phyloP scores from a whole-genome alignment of 305 asterid species.

The Solanum hybrid region DNA sequence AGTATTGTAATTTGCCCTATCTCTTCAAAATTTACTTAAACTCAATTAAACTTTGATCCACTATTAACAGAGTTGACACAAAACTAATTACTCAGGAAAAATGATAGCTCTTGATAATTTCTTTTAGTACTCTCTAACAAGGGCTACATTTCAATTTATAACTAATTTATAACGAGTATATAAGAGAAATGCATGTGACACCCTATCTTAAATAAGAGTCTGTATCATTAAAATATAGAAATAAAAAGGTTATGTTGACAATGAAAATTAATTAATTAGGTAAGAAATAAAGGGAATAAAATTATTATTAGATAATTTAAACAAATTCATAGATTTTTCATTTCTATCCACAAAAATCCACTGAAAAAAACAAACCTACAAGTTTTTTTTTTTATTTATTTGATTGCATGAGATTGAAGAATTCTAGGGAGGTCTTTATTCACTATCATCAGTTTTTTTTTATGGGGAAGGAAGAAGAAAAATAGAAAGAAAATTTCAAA shows the following conservation, averaged over 20 bases:
- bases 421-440: neutral
- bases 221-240: too few species aligned
- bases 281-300: neutral
- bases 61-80: neutral
- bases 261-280: neutral
- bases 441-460: neutral
- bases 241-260: too few species aligned
- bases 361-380: accelerated
- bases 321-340: neutral
- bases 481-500: neutral
- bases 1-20: accelerated
- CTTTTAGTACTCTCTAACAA: neutral
- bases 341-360: neutral
- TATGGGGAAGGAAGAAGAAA: neutral
- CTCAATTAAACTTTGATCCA: neutral
- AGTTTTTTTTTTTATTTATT: neutral
- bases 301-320: neutral
- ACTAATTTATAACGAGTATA: neutral
- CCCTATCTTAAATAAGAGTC: neutral
- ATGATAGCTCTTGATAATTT: neutral
- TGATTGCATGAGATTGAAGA: neutral
- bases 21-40: too few species aligned
- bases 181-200: neutral
- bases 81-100: neutral
- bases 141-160: neutral